phyloP scores from a whole-genome alignment of 345 rosid genomes.

The Jatropha curcas region DNA sequence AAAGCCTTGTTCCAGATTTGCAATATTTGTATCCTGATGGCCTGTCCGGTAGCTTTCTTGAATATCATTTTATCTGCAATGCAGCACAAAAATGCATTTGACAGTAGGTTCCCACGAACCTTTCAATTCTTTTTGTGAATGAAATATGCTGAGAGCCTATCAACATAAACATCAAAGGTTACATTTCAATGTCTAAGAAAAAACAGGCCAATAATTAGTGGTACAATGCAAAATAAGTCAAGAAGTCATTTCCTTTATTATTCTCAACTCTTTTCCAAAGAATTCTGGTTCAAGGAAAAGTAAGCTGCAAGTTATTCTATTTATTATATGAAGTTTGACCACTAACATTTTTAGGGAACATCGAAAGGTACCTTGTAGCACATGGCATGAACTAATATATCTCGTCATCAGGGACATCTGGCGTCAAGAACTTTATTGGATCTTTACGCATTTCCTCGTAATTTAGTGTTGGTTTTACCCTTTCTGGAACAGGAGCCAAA shows the following conservation, averaged over 20 bases:
- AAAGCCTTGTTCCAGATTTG: too few relatives aligned
- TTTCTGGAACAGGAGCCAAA: conserved; percentile 73
- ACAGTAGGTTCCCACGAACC: not conserved
- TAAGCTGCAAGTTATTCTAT: not conserved
- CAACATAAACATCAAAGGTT: not conserved
- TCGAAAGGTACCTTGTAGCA: conserved; percentile 35
- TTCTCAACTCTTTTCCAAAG: not conserved
- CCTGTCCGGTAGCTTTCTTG: too few relatives aligned
- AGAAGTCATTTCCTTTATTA: not conserved
- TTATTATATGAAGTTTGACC: not conserved
- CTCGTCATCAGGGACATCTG: conserved; percentile 92
- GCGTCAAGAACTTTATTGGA: conserved; percentile 79
- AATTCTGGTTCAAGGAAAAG: not conserved
- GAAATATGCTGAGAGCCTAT: not conserved
- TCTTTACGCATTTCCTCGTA: conserved; percentile 64
- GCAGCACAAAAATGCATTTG: not conserved
- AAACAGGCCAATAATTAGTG: too few relatives aligned
- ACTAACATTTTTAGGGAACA: not conserved
- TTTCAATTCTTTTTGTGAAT: not conserved
- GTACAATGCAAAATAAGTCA: not conserved
- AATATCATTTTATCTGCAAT: not conserved
- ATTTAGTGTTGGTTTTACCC: conserved; percentile 58
- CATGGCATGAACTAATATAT: conserved; percentile 45
- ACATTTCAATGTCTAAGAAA: not conserved
- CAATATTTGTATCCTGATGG: too few relatives aligned